Evolutionary conservation across 2,329 filamentous ascomycete species (phyloP), one percentile per base, ranked within the genome.

Genomic region (Colletotrichum sp.): DNA sequence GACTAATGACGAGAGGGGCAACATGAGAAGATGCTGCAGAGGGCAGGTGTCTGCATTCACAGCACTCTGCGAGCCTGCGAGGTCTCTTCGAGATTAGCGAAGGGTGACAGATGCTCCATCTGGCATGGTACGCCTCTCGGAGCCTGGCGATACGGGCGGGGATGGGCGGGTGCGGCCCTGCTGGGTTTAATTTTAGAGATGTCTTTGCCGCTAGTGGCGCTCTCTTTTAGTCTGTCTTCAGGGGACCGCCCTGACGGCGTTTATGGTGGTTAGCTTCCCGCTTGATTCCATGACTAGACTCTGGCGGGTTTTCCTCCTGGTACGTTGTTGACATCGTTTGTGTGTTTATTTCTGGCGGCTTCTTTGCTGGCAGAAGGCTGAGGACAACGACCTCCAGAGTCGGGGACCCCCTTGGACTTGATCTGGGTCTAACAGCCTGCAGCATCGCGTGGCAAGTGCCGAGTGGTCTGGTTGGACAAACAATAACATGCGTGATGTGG

Each of bases 121-220:
- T 63, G 32, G 63, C 39, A 64, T 36, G 55, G 26, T 21, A 30
- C 36, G 57, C 24, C 7, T 26, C 21, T 73, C 43, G 70, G 57
- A 39, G 63, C 64, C 63, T 57, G 57, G 43, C 26, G 32, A 71
- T 67, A 72, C 30, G 63, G 69, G 55, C 18, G 16, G 39, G 55
- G 52, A 36, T 16, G 48, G 18, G 34, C 59, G 72, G 67, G 24
- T 63, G 68, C 57, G 43, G 16, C 55, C 60, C 14, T 21, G n/a
- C 48, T 60, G 24, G 55, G 39, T 59, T 74, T 74, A 76, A 76
- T 55, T 76, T 68, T 76, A 69, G 74, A 74, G 48, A 69, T 21
- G 63, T 30, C 39, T 28, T 24, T 43, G 63, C 63, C 74, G 65
- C 74, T 74, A 76, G 59, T 64, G 55, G 63, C 57, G 69, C 55